phyloP scores from a whole-genome alignment of 2,329 filamentous ascomycete genomes.

The Cyclaneusma minus region DNA sequence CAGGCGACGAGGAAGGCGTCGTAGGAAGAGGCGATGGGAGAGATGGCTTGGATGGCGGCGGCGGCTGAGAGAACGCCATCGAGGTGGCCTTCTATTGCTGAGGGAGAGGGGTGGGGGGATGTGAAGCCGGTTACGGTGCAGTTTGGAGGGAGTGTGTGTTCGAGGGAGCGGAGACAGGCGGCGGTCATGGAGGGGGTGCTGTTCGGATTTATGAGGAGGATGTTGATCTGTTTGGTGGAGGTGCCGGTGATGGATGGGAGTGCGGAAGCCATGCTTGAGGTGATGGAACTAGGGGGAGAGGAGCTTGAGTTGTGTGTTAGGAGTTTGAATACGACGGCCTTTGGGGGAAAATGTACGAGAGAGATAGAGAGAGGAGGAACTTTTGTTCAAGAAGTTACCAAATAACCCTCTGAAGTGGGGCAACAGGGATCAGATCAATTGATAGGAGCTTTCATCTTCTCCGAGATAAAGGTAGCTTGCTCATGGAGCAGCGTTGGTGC shows the following conservation, averaged over 20 bases:
- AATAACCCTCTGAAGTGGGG: no score
- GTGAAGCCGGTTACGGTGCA: slow-evolving; percentile 34
- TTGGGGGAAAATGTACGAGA: no score
- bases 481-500: no score
- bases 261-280: slow-evolving; percentile 2
- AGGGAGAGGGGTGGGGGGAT: slow-evolving; percentile 28
- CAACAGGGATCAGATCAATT: no score
- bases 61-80: slow-evolving; percentile 34
- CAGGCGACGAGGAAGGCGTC: slow-evolving; percentile 69
- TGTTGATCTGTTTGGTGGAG: slow-evolving; percentile 17
- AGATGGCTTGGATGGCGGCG: slow-evolving; percentile 27
- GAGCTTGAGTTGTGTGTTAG: slow-evolving; percentile 1
- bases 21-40: slow-evolving; percentile 25
- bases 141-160: slow-evolving; percentile 26
- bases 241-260: slow-evolving; percentile 14
- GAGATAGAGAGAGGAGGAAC: no score
- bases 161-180: slow-evolving; percentile 27
- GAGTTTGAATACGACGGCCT: no score
- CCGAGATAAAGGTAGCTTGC: no score
- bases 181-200: slow-evolving; percentile 29
- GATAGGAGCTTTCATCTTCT: no score
- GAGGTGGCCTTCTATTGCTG: slow-evolving; percentile 32
- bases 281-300: background rate
- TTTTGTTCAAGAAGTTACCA: no score
- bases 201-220: slow-evolving; percentile 33